Base-by-base conservation (phyloP, 495 filamentous ascomycete species). In the Neurospora cerealis region DNA sequence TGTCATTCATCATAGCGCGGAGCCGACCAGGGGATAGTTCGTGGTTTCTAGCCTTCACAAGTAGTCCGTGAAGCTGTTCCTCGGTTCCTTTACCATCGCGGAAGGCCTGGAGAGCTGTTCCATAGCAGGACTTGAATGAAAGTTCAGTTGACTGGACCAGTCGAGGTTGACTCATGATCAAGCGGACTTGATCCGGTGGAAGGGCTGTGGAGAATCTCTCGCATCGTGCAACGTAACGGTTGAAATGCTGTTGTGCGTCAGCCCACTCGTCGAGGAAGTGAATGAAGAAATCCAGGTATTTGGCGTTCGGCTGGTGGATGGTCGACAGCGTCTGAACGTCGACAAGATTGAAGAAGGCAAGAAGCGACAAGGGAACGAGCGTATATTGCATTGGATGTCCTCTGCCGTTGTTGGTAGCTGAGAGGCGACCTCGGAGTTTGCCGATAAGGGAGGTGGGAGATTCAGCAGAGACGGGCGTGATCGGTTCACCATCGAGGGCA, bases 151-250 rank as follows among this genome's bases (percentile, higher is more conserved):
- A 19, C 32, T 60, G 62, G 5, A 77, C n/a, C 1, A 19, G 32
- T 19, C 71, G 44, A 11, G 74, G 70, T 10, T 32, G 9, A 5
- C 34, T 13, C 21, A 38, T 11, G n/a, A 81, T 74, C 5, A 44
- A 9, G 40, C 74, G 32, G 4, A 72, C 19, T 39, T 77, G 73
- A 37, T 74, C 71, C 4, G 46, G 17, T 21, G 78, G 62, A 6
- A 80, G 17, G 62, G 75, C 77, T 4, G 40, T 37, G n/a, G 66
- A 37, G 21, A 76, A 60, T 4, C 15, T 54, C 13, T 17, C 13
- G 42, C 75, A 72, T 24, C 71, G 71, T n/a, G 85, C 84, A 36
- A 79, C 74, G 37, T 82, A 80, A 10, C 74, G 75, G 71, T 75
- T 75, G 28, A 73, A 69, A 40, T 71, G 48, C 42, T n/a, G 74